Base-by-base conservation (phyloP, 495 filamentous ascomycete genomes). In the Aspergillus diversus region DNA sequence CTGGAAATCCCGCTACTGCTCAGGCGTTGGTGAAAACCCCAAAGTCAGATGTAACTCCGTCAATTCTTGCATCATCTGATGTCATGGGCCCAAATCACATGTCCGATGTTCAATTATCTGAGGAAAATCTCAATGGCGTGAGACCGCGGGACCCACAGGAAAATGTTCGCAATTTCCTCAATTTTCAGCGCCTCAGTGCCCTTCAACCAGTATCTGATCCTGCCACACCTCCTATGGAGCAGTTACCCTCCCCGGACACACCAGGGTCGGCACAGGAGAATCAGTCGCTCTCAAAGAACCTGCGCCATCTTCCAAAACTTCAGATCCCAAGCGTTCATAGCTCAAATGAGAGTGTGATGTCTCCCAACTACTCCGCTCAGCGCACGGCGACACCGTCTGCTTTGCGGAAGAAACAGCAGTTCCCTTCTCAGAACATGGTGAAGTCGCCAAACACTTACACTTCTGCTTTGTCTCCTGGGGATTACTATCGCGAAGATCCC, bases 21-120 rank as follows among this genome's bases (percentile, higher is more conserved):
- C 77, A 77, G 42, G 80, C 70, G 32, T 7, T 73, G 0, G 21
- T 65, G 1, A 73, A 64, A 55, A 57, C 63, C 0, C 74, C 76
- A 2, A 75, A 69, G 5, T 81, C 80, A 4, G 75, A 80, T 5
- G 59, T 63, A 4, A 71, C 66, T 0, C 92, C 91, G 1, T 97
- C 94, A 7, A 77, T 97, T 3, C 86, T 95, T 53, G 94, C 94
- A 16, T 97, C 94, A 2, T 97, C 93, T 6, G 94, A 97, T 75
- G 81, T 92, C 3, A 82, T 97, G 57, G 93, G 92, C 7, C 87
- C 66, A 1, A 32, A 33, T 77, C 52, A 80, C 80, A 53, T 70
- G 81, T 80, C 87, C 37, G 80, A 85, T 34, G 80, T 93, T 63
- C 84, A 84, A 27, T 81, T 97, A 34, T 87, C 92, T 56, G 84